These are phyloP conservation scores for Sphagnum contortum DNA, from an alignment of 225 moss, liverwort and hornwort genomes.

Conservation along the genomic window DNA sequence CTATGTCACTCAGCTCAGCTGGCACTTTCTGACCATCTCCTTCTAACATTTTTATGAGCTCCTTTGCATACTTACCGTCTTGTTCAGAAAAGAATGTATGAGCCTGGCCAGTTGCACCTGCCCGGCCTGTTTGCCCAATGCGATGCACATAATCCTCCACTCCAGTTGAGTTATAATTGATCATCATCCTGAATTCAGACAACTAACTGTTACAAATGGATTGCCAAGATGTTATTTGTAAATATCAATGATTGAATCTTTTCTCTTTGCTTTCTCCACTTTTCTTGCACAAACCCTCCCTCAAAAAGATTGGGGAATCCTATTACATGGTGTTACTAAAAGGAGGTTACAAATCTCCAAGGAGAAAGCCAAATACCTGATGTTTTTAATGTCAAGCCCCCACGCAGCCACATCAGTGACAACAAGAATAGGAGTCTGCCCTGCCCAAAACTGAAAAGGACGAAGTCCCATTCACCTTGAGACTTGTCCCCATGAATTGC, in stretches of 20 bases:
- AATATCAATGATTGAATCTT: too few species aligned
- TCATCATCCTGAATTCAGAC: slow-evolving; percentile 55
- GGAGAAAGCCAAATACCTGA: slow-evolving; percentile 34
- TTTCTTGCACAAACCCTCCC: too few species aligned
- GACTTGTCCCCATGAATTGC: slow-evolving; percentile 97
- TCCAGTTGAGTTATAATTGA: slow-evolving; percentile 90
- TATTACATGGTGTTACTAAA: too few species aligned
- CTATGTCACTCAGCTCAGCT: slow-evolving; percentile 68
- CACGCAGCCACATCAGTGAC: slow-evolving; percentile 93
- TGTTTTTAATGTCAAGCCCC: slow-evolving; percentile 95
- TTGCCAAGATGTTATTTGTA: too few species aligned
- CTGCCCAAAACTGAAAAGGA: slow-evolving; percentile 70
- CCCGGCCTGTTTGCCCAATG: slow-evolving; percentile 89
- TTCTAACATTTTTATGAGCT: slow-evolving; percentile 85
- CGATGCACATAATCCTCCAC: slow-evolving; percentile 95
- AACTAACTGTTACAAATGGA: not conserved
- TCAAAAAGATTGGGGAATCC: too few species aligned
- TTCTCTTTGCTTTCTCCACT: too few species aligned
- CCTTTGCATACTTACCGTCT: slow-evolving; percentile 92
- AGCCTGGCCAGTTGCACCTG: slow-evolving; percentile 90
- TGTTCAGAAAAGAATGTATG: slow-evolving; percentile 90
- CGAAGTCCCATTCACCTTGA: slow-evolving; percentile 84
- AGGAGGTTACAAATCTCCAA: not conserved
- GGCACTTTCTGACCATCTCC: slow-evolving; percentile 89
- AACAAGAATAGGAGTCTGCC: slow-evolving; percentile 77